A percentile compares a stretch with the other conserved stretches of the same genome.
phyloP scores from a whole-genome alignment of 1,284 basidiomycete species.

The Rhodotorula glutinis region DNA sequence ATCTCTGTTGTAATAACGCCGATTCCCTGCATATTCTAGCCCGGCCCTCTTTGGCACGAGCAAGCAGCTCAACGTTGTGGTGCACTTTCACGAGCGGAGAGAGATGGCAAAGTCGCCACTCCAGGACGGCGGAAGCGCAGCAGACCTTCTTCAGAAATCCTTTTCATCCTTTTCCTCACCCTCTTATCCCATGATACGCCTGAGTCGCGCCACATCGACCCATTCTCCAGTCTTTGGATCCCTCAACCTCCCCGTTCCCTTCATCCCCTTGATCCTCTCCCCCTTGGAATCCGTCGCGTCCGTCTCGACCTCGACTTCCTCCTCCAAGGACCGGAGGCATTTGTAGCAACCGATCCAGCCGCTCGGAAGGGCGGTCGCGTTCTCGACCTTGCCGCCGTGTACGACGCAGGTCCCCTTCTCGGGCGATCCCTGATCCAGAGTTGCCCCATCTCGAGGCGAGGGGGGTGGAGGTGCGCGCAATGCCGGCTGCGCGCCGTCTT shows the following conservation, averaged over 20 bases:
- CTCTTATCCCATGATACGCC: constrained; percentile 31
- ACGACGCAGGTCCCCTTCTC: constrained; percentile 72
- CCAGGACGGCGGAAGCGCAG: no score
- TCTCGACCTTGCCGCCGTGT: constrained; percentile 71
- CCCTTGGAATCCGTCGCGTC: not conserved
- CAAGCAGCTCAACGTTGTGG: no score
- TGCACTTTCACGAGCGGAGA: no score
- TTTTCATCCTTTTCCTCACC: no score
- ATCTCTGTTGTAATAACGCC: no score
- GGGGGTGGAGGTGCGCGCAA: constrained; percentile 62
- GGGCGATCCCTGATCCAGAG: constrained; percentile 25
- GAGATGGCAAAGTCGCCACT: no score
- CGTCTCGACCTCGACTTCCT: constrained; percentile 50
- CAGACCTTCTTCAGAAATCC: no score
- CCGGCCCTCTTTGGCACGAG: no score
- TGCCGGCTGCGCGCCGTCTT: constrained; percentile 21
- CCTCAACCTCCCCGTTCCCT: constrained; percentile 14
- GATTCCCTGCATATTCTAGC: no score
- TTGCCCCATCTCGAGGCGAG: constrained; percentile 64
- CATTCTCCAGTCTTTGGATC: constrained; percentile 23
- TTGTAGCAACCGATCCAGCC: constrained; percentile 97
- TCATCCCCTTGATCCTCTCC: constrained; percentile 2
- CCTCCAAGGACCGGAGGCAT: constrained; percentile 80
- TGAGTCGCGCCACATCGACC: constrained; percentile 16
- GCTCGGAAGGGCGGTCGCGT: constrained; percentile 83